Conservation (phyloP, 257 asterid genomes). For the Salvia miltiorrhiza region DNA sequence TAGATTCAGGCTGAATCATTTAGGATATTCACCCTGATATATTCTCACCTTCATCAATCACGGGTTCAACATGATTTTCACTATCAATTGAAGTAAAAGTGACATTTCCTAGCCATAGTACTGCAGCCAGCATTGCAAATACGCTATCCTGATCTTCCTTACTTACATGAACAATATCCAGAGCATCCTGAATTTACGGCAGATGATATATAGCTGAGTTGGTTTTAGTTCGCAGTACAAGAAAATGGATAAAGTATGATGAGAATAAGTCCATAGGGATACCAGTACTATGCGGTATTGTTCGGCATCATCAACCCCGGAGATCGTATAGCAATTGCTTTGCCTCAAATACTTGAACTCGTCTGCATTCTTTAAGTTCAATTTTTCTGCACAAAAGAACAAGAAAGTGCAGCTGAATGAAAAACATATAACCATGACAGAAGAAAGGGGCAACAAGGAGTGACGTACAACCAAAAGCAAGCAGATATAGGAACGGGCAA, state of each 20-base stretch:
- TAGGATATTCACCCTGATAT: constrained; percentile 8
- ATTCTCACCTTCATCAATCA: constrained; percentile 79
- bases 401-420: constrained; percentile 8
- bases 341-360: constrained; percentile 84
- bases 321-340: constrained; percentile 72
- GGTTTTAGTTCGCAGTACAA: constrained; percentile 22
- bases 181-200: constrained; percentile 67
- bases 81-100: constrained; percentile 69
- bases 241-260: constrained; percentile 7
- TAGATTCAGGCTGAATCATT: constrained; percentile 9
- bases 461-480: neutral
- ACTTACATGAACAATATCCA: constrained; percentile 85
- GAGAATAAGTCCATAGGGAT: constrained; percentile 23
- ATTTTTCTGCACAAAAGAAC: constrained; percentile 56
- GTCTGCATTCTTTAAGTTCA: constrained; percentile 60
- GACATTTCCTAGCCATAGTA: constrained; percentile 90
- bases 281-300: constrained; percentile 78
- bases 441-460: neutral
- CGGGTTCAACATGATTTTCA: constrained; percentile 95
- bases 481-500: neutral
- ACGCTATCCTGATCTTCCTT: constrained; percentile 91
- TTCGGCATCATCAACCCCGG: constrained; percentile 96
- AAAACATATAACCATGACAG: neutral
- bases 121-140: constrained; percentile 97
- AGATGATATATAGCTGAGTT: constrained; percentile 24